Base-by-base conservation (phyloP, 352 stramenopile genomes). In the Pythium vanterpoolii region DNA sequence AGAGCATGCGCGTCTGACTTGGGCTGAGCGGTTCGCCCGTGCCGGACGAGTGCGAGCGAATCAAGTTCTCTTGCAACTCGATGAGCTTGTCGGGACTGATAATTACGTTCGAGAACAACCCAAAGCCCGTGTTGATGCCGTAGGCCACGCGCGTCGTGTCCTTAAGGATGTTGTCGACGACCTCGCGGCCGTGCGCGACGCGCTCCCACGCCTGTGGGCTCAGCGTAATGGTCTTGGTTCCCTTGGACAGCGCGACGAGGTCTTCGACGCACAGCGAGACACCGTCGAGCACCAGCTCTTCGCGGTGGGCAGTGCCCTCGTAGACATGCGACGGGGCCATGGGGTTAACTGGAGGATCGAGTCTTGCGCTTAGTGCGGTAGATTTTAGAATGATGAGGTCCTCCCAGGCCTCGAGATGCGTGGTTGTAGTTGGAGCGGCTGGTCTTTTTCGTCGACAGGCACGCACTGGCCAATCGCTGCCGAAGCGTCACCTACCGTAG, bases 71-170 rank as follows among this genome's bases (percentile, higher is more conserved):
- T 53, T 96, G 86, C 51, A 96, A 62, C 69, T 94, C 79, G 10
- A 76, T 79, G 53, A 97, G 80, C 66, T 95, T 90, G 51, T 93
- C 78, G 36, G 80, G 72, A 31, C 72, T 74, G 56, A 97, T 91
- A 68, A 96, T 83, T 47, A 97, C 86, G 61, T 97, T 93, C 38
- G 79, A 94, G 73, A 96, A 97, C 54, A 95, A 75, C 1, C 89
- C 89, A 58, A 97, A 97, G 66, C 87, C 89, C 62, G 89, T 97
- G 76, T 97, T 97, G 79, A 97, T 97, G 53, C 89, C 89, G 75
- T 97, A 96, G 18, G 82, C 86, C 27, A 95, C 86, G 36, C 79
- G 77, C 46, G 76, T 77, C 23, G 71, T 79, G 64, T 89, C 83
- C 62, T 88, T 77, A 45, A 96, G 73, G 71, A 95, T 94, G 62